Base-by-base conservation (phyloP, 441 rosid species). In the Arabidopsis hybrid region DNA sequence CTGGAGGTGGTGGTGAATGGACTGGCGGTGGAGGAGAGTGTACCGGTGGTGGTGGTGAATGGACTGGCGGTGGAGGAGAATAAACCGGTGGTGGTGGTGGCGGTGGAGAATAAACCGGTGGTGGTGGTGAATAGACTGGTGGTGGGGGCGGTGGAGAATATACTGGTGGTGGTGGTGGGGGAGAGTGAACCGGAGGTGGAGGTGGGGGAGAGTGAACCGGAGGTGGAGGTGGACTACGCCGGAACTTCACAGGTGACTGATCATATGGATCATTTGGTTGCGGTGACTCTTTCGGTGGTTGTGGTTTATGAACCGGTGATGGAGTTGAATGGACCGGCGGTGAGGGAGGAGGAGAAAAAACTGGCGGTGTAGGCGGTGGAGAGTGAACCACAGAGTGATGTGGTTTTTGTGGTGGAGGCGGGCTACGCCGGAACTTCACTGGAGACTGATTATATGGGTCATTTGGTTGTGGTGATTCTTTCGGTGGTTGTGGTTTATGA, bases 281-380 rank as follows among this genome's bases (percentile, higher is more conserved):
- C 0, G 81, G 72, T 1, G 82, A 76, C 5, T 80, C 65, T 10
- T 47, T 64, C 0, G 86, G 80, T 9, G 86, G 67, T 0, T 82
- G 83, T 2, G 82, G 76, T 3, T 43, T 43, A 5, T 61, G 42
- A 0, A 52, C 38, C 7, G 32, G 34, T 1, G 81, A 78, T 13
- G 80, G 55, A 3, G 69, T 42, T 13, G 72, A 67, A 2, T 42
- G 5, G 1, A 61, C 65, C 0, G 68, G 68, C 32, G 50, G 34
- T 6, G 65, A 51, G 1, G 66, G 66, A 0, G 69, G 57, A 1
- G 65, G 65, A 7, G 47, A 39, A 11, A 3, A 5, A 5, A 64
- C 26, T 0, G 73, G 80, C 7, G 65, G 52, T 5, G 66, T 67
- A 36, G 78, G 50, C 8, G 50, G 17, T n/a, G 50, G 50, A 59